A percentile compares a stretch with the other conserved stretches of the same genome.
These are phyloP conservation scores for Sarcocystis neurona DNA, from an alignment of 169 alveolate species.

Conservation along the genomic window DNA sequence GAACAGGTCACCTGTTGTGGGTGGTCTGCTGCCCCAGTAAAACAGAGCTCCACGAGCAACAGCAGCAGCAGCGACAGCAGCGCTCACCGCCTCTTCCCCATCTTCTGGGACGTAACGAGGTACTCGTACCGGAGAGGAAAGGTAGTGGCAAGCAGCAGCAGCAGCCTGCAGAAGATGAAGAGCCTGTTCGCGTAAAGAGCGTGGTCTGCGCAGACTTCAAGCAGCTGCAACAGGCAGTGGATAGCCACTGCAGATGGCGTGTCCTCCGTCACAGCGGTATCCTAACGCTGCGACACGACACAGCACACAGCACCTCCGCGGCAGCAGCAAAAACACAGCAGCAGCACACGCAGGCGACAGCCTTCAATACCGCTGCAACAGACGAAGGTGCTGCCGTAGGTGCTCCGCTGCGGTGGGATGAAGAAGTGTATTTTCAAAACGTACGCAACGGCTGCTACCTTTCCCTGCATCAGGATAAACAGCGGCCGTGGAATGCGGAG, in stretches of 20 bases:
- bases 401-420: not conserved
- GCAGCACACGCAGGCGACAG: no score
- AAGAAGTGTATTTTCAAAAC: not conserved
- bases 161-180: conserved; percentile 9
- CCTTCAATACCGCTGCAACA: no score
- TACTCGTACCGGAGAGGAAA: no score
- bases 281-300: no score
- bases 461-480: not conserved
- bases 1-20: not conserved
- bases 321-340: no score
- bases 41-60: not conserved
- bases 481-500: not conserved
- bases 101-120: no score
- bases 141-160: no score
- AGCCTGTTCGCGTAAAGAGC: not conserved
- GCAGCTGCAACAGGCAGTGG: not conserved
- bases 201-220: not conserved
- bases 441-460: not conserved
- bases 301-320: no score
- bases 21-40: not conserved
- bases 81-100: no score
- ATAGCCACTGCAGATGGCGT: conserved; percentile 5
- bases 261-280: no score
- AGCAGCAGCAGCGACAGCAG: not conserved
- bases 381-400: no score